phyloP scores from a whole-genome alignment of 1,284 basidiomycete genomes.

The Cryptococcus sp. region DNA sequence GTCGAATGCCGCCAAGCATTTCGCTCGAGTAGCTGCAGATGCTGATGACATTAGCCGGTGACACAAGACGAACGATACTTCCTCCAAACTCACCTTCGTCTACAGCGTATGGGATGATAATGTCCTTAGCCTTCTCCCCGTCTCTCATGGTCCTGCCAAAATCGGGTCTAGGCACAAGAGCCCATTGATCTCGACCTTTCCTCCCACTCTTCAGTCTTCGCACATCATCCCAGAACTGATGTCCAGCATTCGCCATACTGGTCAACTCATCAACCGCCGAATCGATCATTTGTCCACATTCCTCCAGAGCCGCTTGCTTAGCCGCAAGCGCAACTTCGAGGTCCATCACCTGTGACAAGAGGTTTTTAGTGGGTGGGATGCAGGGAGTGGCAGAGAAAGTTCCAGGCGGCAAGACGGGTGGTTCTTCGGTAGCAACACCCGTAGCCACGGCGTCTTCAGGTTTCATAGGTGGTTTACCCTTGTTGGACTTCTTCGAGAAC shows the following conservation, averaged over 20 bases:
- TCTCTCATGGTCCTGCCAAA: constrained; percentile 23
- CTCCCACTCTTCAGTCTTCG: constrained; percentile 22
- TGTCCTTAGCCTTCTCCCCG: constrained; percentile 36
- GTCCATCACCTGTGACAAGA: constrained; percentile 15
- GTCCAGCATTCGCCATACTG: constrained; percentile 27
- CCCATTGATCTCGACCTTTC: constrained; percentile 31
- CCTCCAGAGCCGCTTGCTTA: constrained; percentile 33
- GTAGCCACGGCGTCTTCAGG: constrained; percentile 1
- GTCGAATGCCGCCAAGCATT: constrained; percentile 40
- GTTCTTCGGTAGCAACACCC: constrained; percentile 9
- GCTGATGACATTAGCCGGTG: constrained; percentile 13
- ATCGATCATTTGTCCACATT: constrained; percentile 38
- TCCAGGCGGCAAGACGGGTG: constrained; percentile 33
- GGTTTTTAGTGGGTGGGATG: constrained; percentile 5
- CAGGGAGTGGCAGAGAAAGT: constrained; percentile 21
- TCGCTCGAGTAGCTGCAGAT: constrained; percentile 17
- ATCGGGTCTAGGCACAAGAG: constrained; percentile 39
- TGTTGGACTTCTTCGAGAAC: background rate
- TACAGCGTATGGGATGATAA: constrained; percentile 45
- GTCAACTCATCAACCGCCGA: constrained; percentile 38
- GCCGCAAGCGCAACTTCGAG: constrained; percentile 33
- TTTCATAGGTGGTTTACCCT: background rate
- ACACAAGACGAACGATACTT: background rate
- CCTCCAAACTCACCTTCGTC: constrained; percentile 36
- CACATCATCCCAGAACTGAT: constrained; percentile 32